A percentile compares a stretch with the other conserved stretches of the same genome.
Conservation (phyloP, 2,329 filamentous ascomycete genomes). For the Ciborinia camelliae region DNA sequence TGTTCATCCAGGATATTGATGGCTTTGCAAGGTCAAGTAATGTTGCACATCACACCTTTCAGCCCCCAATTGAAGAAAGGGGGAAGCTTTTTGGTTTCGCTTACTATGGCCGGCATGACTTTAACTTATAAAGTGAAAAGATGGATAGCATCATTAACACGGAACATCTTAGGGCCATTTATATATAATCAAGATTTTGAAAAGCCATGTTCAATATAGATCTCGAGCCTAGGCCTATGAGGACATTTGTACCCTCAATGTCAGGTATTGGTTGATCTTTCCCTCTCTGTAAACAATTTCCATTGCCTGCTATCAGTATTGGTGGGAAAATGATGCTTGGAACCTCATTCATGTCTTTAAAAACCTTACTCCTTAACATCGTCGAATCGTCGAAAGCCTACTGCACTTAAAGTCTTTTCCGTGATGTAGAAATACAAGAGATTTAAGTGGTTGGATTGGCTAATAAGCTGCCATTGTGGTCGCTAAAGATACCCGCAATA, state of each 20-base stretch:
- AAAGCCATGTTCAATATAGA: not conserved
- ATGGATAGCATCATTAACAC: not conserved
- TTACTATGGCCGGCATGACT: not conserved
- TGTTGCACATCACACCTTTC: constrained; percentile 15
- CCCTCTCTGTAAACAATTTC: not conserved
- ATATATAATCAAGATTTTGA: not conserved
- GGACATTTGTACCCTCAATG: not conserved
- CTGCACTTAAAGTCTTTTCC: not conserved
- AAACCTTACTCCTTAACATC: not conserved
- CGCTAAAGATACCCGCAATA: not conserved
- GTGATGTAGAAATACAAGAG: not conserved
- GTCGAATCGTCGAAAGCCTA: not conserved
- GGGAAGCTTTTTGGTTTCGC: not conserved
- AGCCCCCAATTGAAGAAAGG: constrained; percentile 6
- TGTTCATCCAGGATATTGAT: not conserved
- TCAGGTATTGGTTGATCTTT: not conserved
- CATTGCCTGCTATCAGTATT: not conserved
- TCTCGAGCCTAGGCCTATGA: too few species aligned
- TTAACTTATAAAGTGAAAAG: not conserved
- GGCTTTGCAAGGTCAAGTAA: constrained; percentile 1
- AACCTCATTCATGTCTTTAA: too few species aligned
- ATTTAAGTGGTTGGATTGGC: not conserved
- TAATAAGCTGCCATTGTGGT: not conserved
- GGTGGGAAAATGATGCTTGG: not conserved
- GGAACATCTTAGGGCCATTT: not conserved